Evolutionary conservation across 208 protist species (phyloP), one percentile per base, ranked within the genome.

Genomic region (Endotrypanum monterogeii): DNA sequence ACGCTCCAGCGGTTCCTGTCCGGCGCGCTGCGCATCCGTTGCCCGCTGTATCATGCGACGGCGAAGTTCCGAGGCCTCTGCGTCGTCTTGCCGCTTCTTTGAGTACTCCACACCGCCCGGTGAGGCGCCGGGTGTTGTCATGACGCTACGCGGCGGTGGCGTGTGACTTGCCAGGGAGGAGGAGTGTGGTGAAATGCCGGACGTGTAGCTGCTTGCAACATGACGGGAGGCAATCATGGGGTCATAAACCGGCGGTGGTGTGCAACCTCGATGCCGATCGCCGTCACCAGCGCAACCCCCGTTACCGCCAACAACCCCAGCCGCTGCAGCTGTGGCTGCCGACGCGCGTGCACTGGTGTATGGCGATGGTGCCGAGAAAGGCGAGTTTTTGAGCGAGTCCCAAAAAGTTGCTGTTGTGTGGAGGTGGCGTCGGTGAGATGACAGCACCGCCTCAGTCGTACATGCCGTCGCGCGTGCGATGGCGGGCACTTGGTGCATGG

Each of bases 51-150:
- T 75, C 54, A 56, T 84, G 16, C 76, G 81, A 1, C 88, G 89
- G 14, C 89, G 86, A 25, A 57, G 67, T 75, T 92, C 86, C 28
- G 67, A 79, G 18, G 37, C 79, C 0, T 83, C 87, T 16, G 82
- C 78, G 30, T 66, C 85, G 16, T 86, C 78, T 63, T 87, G 82
- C 23, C 84, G 76, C 39, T 69, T 57, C 23, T 78, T 71, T n/a
- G 76, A 83, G 84, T 93, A 94, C 83, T 94, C 76, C 79, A 96
- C 92, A 44, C 89, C 92, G 18, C 89, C 92, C 12, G 89, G 78
- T 4, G 89, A 93, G 9, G 88, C 89, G 8, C 75, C 92, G 0
- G 89, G 92, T 0, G 85, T 94, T 0, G 89, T 92, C 80, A 92
- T 88, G 48, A 30, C 3, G 2, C 85, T 76, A 1, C 89, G 83